These are phyloP conservation scores for Pterocarpus macrocarpus DNA, from an alignment of 306 rosid species.

Conservation along the genomic window DNA sequence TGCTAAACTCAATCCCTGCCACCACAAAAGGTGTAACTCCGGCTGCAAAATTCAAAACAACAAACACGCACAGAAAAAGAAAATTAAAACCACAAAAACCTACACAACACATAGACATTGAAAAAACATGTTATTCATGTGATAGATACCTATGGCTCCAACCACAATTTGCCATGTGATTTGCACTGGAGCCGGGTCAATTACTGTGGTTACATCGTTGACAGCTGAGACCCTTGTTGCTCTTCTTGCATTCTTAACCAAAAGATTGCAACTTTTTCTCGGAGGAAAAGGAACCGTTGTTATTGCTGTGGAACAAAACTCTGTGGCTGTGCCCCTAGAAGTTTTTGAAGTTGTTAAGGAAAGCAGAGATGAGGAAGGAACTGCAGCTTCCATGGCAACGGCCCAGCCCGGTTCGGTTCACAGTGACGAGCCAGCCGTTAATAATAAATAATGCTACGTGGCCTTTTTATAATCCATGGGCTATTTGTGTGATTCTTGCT, in stretches of 20 bases:
- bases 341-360: slow-evolving; percentile 37
- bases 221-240: slow-evolving; percentile 33
- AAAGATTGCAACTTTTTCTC: slow-evolving; percentile 4
- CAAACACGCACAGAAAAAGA: neutral
- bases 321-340: slow-evolving; percentile 35
- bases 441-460: slow-evolving; percentile 51
- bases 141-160: slow-evolving; percentile 52
- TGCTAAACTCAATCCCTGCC: slow-evolving; percentile 90
- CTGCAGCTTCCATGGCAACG: slow-evolving; percentile 59
- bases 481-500: slow-evolving; percentile 39
- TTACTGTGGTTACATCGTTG: slow-evolving; percentile 49
- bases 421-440: neutral
- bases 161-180: slow-evolving; percentile 60
- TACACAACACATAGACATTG: slow-evolving; percentile 13
- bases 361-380: slow-evolving; percentile 39
- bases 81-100: neutral
- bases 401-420: neutral
- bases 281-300: neutral
- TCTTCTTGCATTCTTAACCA: slow-evolving; percentile 24
- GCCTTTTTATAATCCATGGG: slow-evolving; percentile 34
- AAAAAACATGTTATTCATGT: neutral
- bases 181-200: slow-evolving; percentile 53
- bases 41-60: slow-evolving; percentile 60
- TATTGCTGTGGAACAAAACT: neutral
- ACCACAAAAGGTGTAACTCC: slow-evolving; percentile 91